Evolutionary conservation across 2,329 filamentous ascomycete species (phyloP).

Genomic region (Curvularia sp.): DNA sequence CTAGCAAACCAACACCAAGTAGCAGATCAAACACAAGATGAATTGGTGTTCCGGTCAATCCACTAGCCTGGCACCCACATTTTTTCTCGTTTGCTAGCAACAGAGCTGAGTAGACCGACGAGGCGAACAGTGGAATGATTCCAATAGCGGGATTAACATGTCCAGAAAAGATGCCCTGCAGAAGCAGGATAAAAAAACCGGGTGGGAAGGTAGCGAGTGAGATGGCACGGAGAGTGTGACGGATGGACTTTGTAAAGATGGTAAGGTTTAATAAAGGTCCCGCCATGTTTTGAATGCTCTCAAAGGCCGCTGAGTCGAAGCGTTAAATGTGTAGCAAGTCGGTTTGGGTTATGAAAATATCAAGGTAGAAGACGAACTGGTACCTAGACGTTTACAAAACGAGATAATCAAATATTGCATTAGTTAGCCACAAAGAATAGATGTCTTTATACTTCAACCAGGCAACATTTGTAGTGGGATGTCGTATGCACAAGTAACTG

Average conservation of each 20-base stretch:
- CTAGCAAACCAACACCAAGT: constrained; percentile 29
- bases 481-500: not conserved
- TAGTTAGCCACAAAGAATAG: not conserved
- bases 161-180: constrained; percentile 31
- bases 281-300: constrained; percentile 1
- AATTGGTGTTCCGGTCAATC: constrained; percentile 37
- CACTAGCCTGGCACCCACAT: constrained; percentile 34
- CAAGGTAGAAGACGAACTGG: not conserved
- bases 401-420: not conserved
- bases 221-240: constrained; percentile 36
- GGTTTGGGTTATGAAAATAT: not conserved
- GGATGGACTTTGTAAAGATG: constrained; percentile 33
- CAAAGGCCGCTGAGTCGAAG: not conserved
- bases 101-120: constrained; percentile 28
- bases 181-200: constrained; percentile 38
- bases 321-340: not conserved
- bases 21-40: constrained; percentile 36
- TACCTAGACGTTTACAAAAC: not conserved
- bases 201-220: constrained; percentile 34
- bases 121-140: constrained; percentile 41
- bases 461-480: not conserved
- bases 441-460: not conserved
- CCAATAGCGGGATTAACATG: constrained; percentile 40
- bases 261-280: constrained; percentile 32
- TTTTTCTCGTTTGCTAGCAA: constrained; percentile 36